A percentile compares a stretch with the other conserved stretches of the same genome.
Evolutionary conservation across 805 yeast genomes (phyloP).

Genomic region (Myxozyma kluyveri): DNA sequence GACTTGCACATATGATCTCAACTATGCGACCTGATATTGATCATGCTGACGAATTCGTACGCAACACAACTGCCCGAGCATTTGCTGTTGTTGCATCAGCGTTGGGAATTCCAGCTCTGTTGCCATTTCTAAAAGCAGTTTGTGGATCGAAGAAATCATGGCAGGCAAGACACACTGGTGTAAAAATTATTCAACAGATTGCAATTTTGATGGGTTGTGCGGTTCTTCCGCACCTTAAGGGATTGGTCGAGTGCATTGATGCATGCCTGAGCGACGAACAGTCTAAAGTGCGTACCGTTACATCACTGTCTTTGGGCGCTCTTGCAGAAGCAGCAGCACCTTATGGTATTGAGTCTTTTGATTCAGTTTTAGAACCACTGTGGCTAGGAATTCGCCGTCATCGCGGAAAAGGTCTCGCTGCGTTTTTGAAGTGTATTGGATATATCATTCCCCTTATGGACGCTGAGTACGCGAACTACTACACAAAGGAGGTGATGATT

Average conservation of each 20-base stretch:
- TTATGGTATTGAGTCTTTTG: constrained; percentile 87
- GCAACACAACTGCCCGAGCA: constrained; percentile 72
- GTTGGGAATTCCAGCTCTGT: constrained; percentile 62
- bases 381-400: constrained; percentile 78
- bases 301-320: constrained; percentile 70
- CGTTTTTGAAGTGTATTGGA: constrained; percentile 75
- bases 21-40: constrained; percentile 79
- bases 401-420: constrained; percentile 73
- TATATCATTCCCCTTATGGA: constrained; percentile 82
- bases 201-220: constrained; percentile 68
- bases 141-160: constrained; percentile 72
- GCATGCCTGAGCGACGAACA: constrained; percentile 66
- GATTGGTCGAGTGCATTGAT: constrained; percentile 58
- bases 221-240: constrained; percentile 68
- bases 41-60: constrained; percentile 72
- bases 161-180: constrained; percentile 83
- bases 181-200: constrained; percentile 70
- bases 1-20: constrained; percentile 74
- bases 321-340: constrained; percentile 82
- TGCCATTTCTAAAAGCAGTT: constrained; percentile 82
- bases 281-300: constrained; percentile 59
- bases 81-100: constrained; percentile 82
- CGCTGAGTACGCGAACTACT: constrained; percentile 73
- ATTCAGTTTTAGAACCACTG: constrained; percentile 64
- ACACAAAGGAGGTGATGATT: constrained; percentile 68